phyloP scores from a whole-genome alignment of 108 stramenopile species.

The Asterionellopsis glacialis region DNA sequence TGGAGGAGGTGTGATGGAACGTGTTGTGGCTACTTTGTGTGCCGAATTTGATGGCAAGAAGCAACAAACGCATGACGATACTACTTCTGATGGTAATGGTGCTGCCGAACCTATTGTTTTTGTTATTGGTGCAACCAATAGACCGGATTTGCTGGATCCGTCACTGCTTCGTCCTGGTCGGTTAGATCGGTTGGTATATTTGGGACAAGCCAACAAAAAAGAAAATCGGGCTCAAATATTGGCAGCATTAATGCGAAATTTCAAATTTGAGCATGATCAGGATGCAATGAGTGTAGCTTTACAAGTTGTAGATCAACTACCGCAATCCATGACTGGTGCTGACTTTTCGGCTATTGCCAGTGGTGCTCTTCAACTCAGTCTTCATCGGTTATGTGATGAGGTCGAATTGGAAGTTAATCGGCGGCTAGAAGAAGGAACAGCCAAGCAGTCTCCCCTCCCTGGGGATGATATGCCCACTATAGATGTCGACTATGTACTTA shows the following conservation, averaged over 20 bases:
- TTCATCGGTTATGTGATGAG: slow-evolving; percentile 65
- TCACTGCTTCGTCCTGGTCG: slow-evolving; percentile 94
- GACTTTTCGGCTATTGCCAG: slow-evolving; percentile 91
- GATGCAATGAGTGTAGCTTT: slow-evolving; percentile 37
- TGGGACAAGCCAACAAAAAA: slow-evolving; percentile 75
- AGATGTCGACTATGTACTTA: slow-evolving; percentile 46
- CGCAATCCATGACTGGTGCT: slow-evolving; percentile 84
- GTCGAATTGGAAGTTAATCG: slow-evolving; percentile 61
- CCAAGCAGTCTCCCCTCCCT: slow-evolving; percentile 7
- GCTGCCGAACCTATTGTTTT: slow-evolving; percentile 50
- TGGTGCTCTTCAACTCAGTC: slow-evolving; percentile 70
- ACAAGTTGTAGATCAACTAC: slow-evolving; percentile 62
- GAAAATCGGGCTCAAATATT: slow-evolving; percentile 71
- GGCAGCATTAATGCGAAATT: slow-evolving; percentile 82
- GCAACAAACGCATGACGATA: background rate
- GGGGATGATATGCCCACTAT: slow-evolving; percentile 6
- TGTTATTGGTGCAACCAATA: slow-evolving; percentile 98
- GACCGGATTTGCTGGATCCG: slow-evolving; percentile 95
- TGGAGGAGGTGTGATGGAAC: slow-evolving; percentile 93
- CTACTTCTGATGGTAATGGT: background rate
- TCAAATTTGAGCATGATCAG: slow-evolving; percentile 65
- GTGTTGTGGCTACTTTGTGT: slow-evolving; percentile 88
- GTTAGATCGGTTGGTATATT: slow-evolving; percentile 93
- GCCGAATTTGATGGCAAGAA: slow-evolving; percentile 77
- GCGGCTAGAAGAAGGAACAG: slow-evolving; percentile 2